Base-by-base conservation (phyloP, 208 protist genomes). In the Leishmania lainsoni region DNA sequence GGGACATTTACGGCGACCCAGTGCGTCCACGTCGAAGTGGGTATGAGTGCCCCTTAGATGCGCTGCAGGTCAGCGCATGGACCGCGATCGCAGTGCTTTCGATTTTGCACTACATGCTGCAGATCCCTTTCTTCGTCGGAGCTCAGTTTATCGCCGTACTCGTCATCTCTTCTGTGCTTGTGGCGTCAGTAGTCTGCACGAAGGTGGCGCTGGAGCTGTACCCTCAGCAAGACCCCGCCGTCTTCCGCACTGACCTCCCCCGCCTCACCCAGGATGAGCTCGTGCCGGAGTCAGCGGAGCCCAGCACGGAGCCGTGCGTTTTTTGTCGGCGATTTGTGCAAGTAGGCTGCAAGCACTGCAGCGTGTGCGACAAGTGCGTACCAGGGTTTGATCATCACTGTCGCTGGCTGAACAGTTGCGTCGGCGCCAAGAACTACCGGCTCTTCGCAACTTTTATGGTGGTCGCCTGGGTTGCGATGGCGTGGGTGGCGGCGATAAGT, bases 331-430 rank as follows among this genome's bases (percentile, higher is more conserved):
- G 94, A 48, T 97, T 94, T 84, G 94, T 97, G 1, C 52, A 80
- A 49, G 75, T 76, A 20, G 85, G 84, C 61, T 90, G 92, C 82
- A 98, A 95, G 81, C 96, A 98, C 84, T 98, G 96, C 77, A 91
- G 91, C 54, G 86, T 96, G 72, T 98, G 96, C 75, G 94, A 98
- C 76, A 97, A 97, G 83, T 98, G 96, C 69, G 94, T 98, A 0
- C 90, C 93, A 6, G 92, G 91, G 14, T 98, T 98, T 76, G 96
- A 98, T 77, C 96, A 98, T 81, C 96, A 98, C 84, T 98, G 96
- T 78, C 94, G 93, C 1, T 98, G 96, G 96, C 83, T 96, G n/a
- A 97, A 97, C 78, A 94, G 89, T 69, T 97, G 95, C 74, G 89
- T 98, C 2, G 96, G 96, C 5, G 77, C 35, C 6, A 89, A 85